Evolutionary conservation across 805 yeast species (phyloP).

Genomic region (Lipomyces anomalus): DNA sequence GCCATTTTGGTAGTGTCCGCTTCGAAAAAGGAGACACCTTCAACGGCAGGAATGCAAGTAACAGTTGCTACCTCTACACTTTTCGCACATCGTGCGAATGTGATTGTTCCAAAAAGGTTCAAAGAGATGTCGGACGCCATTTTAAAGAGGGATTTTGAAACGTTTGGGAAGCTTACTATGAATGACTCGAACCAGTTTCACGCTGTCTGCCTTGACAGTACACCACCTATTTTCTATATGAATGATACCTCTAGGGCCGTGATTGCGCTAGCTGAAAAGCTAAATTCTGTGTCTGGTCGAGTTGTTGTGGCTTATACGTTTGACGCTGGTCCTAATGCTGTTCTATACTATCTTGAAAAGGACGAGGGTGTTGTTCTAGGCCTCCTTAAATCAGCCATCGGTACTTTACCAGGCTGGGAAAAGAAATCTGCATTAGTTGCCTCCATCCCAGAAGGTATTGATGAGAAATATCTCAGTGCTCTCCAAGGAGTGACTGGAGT

Average conservation of each 20-base stretch:
- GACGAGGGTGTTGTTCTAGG: constrained; percentile 73
- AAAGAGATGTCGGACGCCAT: constrained; percentile 77
- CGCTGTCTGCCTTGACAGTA: constrained; percentile 93
- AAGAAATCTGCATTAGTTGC: constrained; percentile 30
- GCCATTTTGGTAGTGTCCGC: constrained; percentile 89
- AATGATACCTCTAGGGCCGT: constrained; percentile 84
- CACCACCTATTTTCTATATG: constrained; percentile 91
- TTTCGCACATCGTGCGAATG: constrained; percentile 68
- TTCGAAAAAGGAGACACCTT: constrained; percentile 88
- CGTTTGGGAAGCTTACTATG: constrained; percentile 89
- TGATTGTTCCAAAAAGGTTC: constrained; percentile 84
- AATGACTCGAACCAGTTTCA: constrained; percentile 95
- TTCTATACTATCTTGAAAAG: constrained; percentile 74
- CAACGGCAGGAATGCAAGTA: constrained; percentile 93
- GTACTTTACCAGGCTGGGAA: constrained; percentile 65
- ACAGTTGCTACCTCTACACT: constrained; percentile 87
- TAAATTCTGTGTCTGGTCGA: constrained; percentile 59
- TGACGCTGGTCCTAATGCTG: constrained; percentile 99
- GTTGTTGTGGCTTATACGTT: constrained; percentile 91
- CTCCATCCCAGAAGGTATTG: constrained; percentile 31
- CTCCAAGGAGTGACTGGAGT: constrained; percentile 74
- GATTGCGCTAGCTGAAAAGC: constrained; percentile 68
- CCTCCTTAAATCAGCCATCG: constrained; percentile 56
- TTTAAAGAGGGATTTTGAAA: constrained; percentile 61
- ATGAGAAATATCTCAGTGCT: constrained; percentile 44